Percentiles rank a stretch among this genome's conserved stretches.
These are phyloP conservation scores for Lavandula angustifolia DNA, from an alignment of 257 asterid genomes.

Conservation along the genomic window DNA sequence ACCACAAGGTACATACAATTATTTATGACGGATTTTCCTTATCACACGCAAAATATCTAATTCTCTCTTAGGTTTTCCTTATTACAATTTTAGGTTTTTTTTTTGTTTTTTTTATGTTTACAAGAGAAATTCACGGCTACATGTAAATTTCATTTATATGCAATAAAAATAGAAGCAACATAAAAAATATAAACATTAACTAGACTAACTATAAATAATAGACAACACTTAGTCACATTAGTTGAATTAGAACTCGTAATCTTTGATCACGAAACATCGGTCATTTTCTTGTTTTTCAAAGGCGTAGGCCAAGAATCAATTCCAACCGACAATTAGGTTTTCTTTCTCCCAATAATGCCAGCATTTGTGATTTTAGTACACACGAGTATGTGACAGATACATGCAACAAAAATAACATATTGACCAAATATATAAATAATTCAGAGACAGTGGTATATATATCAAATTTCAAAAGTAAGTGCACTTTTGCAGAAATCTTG, in stretches of 20 bases:
- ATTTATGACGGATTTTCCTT: background rate
- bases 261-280: background rate
- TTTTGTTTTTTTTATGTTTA: too few species aligned
- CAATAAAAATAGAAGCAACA: too few species aligned
- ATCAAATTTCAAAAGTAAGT: slow-evolving; percentile 22
- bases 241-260: too few species aligned
- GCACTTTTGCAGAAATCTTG: slow-evolving; percentile 21
- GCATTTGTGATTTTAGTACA: slow-evolving; percentile 15
- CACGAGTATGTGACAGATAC: slow-evolving; percentile 31
- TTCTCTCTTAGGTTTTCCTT: too few species aligned
- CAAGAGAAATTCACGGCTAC: too few species aligned
- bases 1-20: background rate
- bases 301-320: slow-evolving; percentile 23
- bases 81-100: too few species aligned
- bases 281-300: slow-evolving; percentile 29
- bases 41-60: too few species aligned
- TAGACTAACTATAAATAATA: too few species aligned
- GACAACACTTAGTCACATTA: too few species aligned
- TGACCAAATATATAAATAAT: background rate
- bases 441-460: background rate
- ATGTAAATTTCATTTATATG: too few species aligned
- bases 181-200: too few species aligned
- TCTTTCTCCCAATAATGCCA: slow-evolving; percentile 30
- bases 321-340: slow-evolving; percentile 49
- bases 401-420: background rate